Evolutionary conservation across 495 filamentous ascomycete genomes (phyloP), one percentile per base, ranked within the genome.

Genomic region (Chaetomium cochliodes): DNA sequence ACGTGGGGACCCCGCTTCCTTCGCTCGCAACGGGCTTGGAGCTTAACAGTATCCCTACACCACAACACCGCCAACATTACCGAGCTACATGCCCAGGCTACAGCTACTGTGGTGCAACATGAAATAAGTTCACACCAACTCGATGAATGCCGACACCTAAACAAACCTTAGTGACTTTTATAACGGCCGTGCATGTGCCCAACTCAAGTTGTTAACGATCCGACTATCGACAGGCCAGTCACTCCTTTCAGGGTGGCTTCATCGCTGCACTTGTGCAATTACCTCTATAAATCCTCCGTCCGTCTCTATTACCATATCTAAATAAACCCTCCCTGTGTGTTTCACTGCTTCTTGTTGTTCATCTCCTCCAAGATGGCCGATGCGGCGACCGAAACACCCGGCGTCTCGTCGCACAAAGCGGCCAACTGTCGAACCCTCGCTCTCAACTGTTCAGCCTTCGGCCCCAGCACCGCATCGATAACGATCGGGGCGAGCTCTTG

Each of bases 401-500:
- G 53, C 0, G 18, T 65, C 37, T 54, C n/a, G 16, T 25, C 56
- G 33, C 46, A 60, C 56, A 65, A 5, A 9, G 30, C 56, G 37
- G 56, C 63, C 3, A 65, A 26, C 39, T 60, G 55, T 37, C 22
- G 28, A 0, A 22, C 56, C 39, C 9, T 65, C 5, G 23, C 20
- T 12, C 63, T 52, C 55, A 52, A 53, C 23, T 5, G 7, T 8
- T 26, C n/a, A 1, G 56, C 55, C 30, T 51, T 23, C 0, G 25
- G 55, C 0, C 63, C 56, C 5, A 65, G 30, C 33, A 65, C 55
- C 5, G 54, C 55, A 1, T 65, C 56, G 13, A 65, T 15, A 23
- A 65, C 56, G 33, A 46, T 52, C 3, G 56, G 63, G 0, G 46
- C 65, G 1, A 65, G 26, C 53, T 68, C 66, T 2, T 5, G 3